These are phyloP conservation scores for Colletotrichum gigasporum DNA, from an alignment of 2,329 filamentous ascomycete species.

Conservation along the genomic window DNA sequence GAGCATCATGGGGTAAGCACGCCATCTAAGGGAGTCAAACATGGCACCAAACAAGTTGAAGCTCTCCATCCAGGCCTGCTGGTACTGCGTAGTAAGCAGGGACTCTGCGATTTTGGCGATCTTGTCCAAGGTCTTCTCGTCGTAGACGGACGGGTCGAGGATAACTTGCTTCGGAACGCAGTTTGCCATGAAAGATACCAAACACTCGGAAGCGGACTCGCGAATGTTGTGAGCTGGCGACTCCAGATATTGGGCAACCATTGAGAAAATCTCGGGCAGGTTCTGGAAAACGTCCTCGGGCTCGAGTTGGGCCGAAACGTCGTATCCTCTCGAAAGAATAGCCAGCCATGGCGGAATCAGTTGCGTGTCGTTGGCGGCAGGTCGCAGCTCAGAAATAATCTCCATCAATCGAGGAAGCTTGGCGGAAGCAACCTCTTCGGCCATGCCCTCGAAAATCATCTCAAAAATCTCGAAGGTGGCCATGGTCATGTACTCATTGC, in stretches of 20 bases:
- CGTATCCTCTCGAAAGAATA: constrained; percentile 92
- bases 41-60: constrained; percentile 89
- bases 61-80: constrained; percentile 93
- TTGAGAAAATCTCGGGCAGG: constrained; percentile 82
- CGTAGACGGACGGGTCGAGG: constrained; percentile 88
- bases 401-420: constrained; percentile 91
- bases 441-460: constrained; percentile 93
- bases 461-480: constrained; percentile 97
- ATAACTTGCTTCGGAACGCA: constrained; percentile 87
- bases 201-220: constrained; percentile 91
- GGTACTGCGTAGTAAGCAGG: constrained; percentile 88
- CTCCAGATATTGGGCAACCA: constrained; percentile 83
- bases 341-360: constrained; percentile 96
- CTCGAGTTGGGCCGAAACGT: constrained; percentile 88
- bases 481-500: constrained; percentile 96
- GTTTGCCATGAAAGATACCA: constrained; percentile 92
- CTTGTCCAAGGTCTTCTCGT: constrained; percentile 89
- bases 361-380: constrained; percentile 92
- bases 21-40: constrained; percentile 89
- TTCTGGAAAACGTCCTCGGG: constrained; percentile 93
- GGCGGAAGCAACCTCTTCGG: constrained; percentile 85
- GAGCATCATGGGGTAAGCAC: constrained; percentile 79
- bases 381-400: constrained; percentile 90
- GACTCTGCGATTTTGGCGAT: constrained; percentile 77
- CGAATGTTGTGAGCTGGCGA: constrained; percentile 93